A percentile compares a stretch with the other conserved stretches of the same genome.
phyloP scores from a whole-genome alignment of 2,329 filamentous ascomycete species.

The Pyrenophora seminiperda region DNA sequence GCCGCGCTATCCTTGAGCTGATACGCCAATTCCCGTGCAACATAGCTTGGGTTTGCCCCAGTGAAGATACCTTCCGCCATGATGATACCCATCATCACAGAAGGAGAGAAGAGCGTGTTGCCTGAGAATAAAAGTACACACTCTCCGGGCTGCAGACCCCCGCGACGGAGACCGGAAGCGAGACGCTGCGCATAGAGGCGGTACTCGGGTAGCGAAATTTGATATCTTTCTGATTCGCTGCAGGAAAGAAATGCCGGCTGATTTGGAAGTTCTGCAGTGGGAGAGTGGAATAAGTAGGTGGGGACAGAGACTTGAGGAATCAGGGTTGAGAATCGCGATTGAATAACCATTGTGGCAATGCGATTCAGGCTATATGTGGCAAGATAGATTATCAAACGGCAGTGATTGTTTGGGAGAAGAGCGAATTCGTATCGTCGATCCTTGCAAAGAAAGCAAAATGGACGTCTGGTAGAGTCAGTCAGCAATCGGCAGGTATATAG shows the following conservation, averaged over 20 bases:
- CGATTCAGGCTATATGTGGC: not conserved
- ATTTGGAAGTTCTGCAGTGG: constrained; percentile 53
- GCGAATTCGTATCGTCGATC: no score
- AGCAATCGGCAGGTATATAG: no score
- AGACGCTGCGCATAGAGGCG: constrained; percentile 74
- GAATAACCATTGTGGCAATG: constrained; percentile 54
- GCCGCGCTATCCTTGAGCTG: constrained; percentile 75
- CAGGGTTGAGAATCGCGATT: constrained; percentile 56
- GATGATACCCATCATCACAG: constrained; percentile 71
- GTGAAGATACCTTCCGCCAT: constrained; percentile 82
- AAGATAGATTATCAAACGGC: not conserved
- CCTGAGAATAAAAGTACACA: constrained; percentile 74
- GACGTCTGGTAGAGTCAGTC: no score
- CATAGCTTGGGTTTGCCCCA: constrained; percentile 72
- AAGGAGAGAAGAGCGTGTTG: constrained; percentile 75
- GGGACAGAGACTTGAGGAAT: constrained; percentile 55
- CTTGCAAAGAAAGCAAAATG: no score
- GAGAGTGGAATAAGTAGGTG: constrained; percentile 58
- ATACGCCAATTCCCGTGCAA: constrained; percentile 72
- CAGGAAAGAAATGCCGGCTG: constrained; percentile 66
- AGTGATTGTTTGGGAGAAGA: no score
- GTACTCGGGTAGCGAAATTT: constrained; percentile 67
- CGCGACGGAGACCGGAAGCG: constrained; percentile 67
- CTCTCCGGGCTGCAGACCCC: constrained; percentile 68
- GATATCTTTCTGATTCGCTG: constrained; percentile 68